Evolutionary conservation across 225 moss, liverwort and hornwort genomes (phyloP).

Genomic region (Climacium dendroides): DNA sequence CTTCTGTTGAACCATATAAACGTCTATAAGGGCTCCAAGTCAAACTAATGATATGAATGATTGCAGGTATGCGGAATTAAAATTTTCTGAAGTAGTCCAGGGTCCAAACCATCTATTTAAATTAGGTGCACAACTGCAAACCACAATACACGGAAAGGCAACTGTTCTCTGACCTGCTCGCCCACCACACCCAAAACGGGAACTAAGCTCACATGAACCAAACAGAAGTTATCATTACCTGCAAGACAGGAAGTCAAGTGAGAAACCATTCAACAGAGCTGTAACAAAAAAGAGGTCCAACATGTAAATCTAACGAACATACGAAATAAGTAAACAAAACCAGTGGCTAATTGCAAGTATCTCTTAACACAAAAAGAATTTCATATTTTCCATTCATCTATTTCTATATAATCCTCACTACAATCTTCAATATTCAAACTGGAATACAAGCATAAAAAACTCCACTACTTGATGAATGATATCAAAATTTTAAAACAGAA

Average conservation of each 20-base stretch:
- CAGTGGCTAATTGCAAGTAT: not conserved
- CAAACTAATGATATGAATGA: not conserved
- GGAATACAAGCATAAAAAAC: not conserved
- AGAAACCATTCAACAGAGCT: not conserved
- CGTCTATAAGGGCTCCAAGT: not conserved
- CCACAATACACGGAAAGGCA: not conserved
- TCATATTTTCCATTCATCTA: not conserved
- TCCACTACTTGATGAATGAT: not conserved
- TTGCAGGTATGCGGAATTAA: not conserved
- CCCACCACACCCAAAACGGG: constrained; percentile 94
- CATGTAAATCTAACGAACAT: not conserved
- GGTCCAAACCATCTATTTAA: not conserved
- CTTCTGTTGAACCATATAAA: constrained; percentile 35
- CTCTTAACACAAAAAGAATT: not conserved
- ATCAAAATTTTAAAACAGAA: too few species aligned
- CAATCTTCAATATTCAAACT: not conserved
- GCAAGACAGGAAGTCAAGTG: not conserved
- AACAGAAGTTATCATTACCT: constrained; percentile 73
- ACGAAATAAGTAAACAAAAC: not conserved
- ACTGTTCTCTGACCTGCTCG: constrained; percentile 59
- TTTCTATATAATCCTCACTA: not conserved
- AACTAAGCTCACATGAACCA: constrained; percentile 93
- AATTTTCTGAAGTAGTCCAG: not conserved
- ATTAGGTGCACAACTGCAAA: not conserved
- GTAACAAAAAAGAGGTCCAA: not conserved